Conservation (phyloP, 306 rosid genomes). For the Casuarina cunninghamiana region DNA sequence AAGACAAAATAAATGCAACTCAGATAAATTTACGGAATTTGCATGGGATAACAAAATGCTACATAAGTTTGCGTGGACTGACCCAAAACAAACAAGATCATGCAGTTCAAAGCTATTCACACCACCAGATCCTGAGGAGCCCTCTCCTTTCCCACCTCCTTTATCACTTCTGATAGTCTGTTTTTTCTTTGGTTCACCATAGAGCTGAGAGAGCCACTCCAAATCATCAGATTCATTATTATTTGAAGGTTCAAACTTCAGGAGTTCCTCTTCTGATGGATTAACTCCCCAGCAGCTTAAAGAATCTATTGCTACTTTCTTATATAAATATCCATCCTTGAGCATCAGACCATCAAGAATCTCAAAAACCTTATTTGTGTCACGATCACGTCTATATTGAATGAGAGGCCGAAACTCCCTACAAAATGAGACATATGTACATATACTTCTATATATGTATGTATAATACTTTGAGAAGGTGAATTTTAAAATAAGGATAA, state of each 20-base stretch:
- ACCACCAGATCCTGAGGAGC: slow-evolving; percentile 54
- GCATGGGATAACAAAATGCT: slow-evolving; percentile 10
- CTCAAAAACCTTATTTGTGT: slow-evolving; percentile 61
- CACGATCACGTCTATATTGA: slow-evolving; percentile 66
- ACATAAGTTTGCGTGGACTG: slow-evolving; percentile 40
- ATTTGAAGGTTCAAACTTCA: slow-evolving; percentile 73
- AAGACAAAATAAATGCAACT: slow-evolving; percentile 14
- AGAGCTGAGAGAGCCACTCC: slow-evolving; percentile 91
- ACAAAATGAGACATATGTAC: slow-evolving; percentile 19
- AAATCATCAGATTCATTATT: slow-evolving; percentile 57
- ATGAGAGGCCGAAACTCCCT: slow-evolving; percentile 96
- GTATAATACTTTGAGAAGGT: too few species aligned
- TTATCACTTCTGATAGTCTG: slow-evolving; percentile 40
- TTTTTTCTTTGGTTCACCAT: slow-evolving; percentile 68
- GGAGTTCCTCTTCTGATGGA: slow-evolving; percentile 78
- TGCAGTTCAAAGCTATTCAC: slow-evolving; percentile 53
- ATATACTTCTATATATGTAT: neutral
- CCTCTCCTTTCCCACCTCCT: slow-evolving; percentile 73
- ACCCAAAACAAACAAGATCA: slow-evolving; percentile 91
- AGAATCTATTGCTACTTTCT: slow-evolving; percentile 79
- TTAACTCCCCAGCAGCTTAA: slow-evolving; percentile 76
- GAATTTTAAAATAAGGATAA: too few species aligned
- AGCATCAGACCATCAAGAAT: slow-evolving; percentile 79
- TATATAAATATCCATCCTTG: slow-evolving; percentile 84
- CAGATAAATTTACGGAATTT: neutral